A percentile compares a stretch with the other conserved stretches of the same genome.
These are phyloP conservation scores for Thelephora aurantiotincta DNA, from an alignment of 768 basidiomycete genomes.

Conservation along the genomic window DNA sequence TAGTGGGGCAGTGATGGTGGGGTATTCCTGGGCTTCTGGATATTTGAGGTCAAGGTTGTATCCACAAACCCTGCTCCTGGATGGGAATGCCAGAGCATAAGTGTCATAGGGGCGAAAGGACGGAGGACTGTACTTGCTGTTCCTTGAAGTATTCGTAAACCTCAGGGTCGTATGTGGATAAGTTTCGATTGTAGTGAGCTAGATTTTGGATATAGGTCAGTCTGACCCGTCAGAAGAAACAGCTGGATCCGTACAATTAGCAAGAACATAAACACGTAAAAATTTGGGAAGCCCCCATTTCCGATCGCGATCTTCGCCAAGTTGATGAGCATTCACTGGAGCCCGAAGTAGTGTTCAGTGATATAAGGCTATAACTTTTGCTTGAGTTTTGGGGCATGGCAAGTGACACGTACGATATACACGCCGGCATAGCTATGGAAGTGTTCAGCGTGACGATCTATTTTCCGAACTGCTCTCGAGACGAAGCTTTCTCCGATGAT, in stretches of 20 bases:
- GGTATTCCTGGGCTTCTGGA: conserved; percentile 42
- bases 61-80: conserved; percentile 44
- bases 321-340: conserved; percentile 49
- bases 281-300: conserved; percentile 45
- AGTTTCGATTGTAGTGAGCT: conserved; percentile 50
- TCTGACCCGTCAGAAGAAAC: not conserved
- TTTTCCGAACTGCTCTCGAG: too few species aligned
- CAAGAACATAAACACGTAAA: conserved; percentile 32
- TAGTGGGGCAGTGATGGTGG: conserved; percentile 10
- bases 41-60: conserved; percentile 60
- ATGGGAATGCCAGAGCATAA: not conserved
- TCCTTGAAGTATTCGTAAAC: conserved; percentile 55
- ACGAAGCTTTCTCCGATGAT: too few species aligned
- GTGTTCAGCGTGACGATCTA: too few species aligned
- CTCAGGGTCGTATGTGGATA: conserved; percentile 57
- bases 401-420: conserved; percentile 37
- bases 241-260: conserved; percentile 35
- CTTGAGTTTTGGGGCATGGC: conserved; percentile 22
- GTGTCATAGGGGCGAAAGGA: not conserved
- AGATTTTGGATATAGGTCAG: not conserved
- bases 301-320: conserved; percentile 60
- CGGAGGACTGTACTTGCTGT: conserved; percentile 40
- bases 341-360: conserved; percentile 52
- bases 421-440: conserved; percentile 57
- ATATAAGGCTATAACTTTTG: too few species aligned